Base-by-base conservation (phyloP, 2,329 filamentous ascomycete genomes). In the Pleurostoma richardsiae region DNA sequence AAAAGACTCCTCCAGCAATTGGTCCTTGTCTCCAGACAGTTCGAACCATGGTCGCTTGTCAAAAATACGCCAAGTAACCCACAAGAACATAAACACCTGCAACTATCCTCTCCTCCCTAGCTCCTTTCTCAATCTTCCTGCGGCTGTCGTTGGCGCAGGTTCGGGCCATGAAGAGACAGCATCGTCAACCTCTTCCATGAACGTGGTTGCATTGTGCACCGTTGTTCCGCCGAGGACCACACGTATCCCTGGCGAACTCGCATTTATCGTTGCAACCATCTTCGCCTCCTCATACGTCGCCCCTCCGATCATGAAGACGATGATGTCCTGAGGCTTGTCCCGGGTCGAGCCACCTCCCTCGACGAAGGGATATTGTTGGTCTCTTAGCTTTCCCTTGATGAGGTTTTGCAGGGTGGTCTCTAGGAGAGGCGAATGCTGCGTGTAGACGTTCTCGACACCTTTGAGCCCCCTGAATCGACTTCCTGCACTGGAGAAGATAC, bases 371-470 rank as follows among this genome's bases (percentile, higher is more conserved):
- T 95, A 97, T 52, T 94, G 82, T 54, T 90, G 81, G 59, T 95
- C 89, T 58, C 83, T 86, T 49, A 99, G 69, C 30, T 88, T 82
- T 1, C 94, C 95, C 62, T 96, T 96, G 70, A 97, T 91, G 44
- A 99, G 73, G 57, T 92, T 92, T 62, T 96, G 92, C 19, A 99
- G 70, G 1, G 90, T 97, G 28, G 80, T 80, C 64, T 96, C 91
- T 11, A 99, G 68, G 27, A 90, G 78, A 0, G 95, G 90, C 5
- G 90, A 95, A 65, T 99, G 94, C 64, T 99, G 95, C 0, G 94
- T 99, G 65, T 99, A 99, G 29, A 99, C 94, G 58, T 99, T 99
- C 65, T 99, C 95, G 1, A 99, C 94, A 2, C 94, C 94, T 61
- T 97, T 96, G 10, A 99, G 76, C 0, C 94, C 94, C 60, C 95